Conservation (phyloP, 2,329 filamentous ascomycete species). For the Parafenestella ontariensis region DNA sequence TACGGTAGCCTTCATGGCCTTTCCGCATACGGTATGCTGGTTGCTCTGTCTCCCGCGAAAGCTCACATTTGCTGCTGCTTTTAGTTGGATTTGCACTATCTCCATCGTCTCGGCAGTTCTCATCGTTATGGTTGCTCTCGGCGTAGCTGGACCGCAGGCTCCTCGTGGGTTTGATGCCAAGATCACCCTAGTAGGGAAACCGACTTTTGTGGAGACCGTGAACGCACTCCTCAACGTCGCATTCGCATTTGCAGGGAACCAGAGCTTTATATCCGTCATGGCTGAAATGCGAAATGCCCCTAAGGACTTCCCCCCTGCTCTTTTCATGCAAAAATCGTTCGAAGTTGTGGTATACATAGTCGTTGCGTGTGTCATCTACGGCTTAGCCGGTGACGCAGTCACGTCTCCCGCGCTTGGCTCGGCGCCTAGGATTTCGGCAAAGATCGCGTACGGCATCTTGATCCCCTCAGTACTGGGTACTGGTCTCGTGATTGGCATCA, state of each 20-base stretch:
- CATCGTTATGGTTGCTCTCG: conserved; percentile 72
- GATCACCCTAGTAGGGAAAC: conserved; percentile 33
- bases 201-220: conserved; percentile 35
- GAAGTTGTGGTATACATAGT: conserved; percentile 67
- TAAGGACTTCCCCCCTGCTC: conserved; percentile 66
- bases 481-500: conserved; percentile 73
- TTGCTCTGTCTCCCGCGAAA: conserved; percentile 67
- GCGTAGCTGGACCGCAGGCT: conserved; percentile 55
- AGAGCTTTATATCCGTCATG: conserved; percentile 72
- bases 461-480: conserved; percentile 74
- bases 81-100: conserved; percentile 62
- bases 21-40: conserved; percentile 67
- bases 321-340: conserved; percentile 63
- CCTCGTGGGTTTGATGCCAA: conserved; percentile 34
- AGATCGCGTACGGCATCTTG: conserved; percentile 72
- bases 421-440: conserved; percentile 62
- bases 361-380: conserved; percentile 73
- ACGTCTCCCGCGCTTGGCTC: conserved; percentile 71
- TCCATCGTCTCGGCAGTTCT: conserved; percentile 70
- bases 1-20: conserved; percentile 68
- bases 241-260: conserved; percentile 71
- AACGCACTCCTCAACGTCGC: conserved; percentile 64
- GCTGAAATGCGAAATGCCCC: conserved; percentile 66
- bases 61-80: conserved; percentile 65
- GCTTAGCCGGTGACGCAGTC: conserved; percentile 67